These are phyloP conservation scores for Pseudozyma thailandica DNA, from an alignment of 1,284 basidiomycete genomes.

Conservation along the genomic window DNA sequence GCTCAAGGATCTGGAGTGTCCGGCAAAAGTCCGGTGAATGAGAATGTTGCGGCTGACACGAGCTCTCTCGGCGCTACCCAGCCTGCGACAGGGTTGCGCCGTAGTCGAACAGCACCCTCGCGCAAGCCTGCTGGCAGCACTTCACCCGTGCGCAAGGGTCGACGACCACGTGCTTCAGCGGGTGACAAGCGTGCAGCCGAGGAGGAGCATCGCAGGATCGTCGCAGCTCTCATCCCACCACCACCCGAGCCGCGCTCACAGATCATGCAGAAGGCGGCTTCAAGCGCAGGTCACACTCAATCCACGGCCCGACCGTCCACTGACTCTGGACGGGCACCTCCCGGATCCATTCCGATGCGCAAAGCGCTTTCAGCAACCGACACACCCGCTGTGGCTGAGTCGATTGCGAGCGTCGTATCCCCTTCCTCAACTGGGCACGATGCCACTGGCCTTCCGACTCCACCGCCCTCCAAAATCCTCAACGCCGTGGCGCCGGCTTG, in stretches of 20 bases:
- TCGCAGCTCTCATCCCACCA: conserved; percentile 43
- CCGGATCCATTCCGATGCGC: conserved; percentile 36
- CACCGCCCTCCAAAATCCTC: conserved; percentile 48
- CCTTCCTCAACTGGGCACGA: conserved; percentile 14
- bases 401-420: conserved; percentile 20
- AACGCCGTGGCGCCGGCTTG: conserved; percentile 7
- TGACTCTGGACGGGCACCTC: conserved; percentile 14
- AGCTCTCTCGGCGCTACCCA: conserved; percentile 5
- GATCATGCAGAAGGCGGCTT: conserved; percentile 38
- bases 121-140: conserved; percentile 37
- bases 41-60: conserved; percentile 3
- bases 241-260: conserved; percentile 36
- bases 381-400: conserved; percentile 10
- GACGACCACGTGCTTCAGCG: conserved; percentile 44
- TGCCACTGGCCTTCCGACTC: conserved; percentile 36
- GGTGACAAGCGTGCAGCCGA: conserved; percentile 41
- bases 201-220: conserved; percentile 41
- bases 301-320: conserved; percentile 18
- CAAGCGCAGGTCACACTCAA: conserved; percentile 24
- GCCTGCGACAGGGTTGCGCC: conserved; percentile 35
- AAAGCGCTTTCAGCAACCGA: conserved; percentile 34
- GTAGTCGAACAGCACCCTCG: conserved; percentile 46
- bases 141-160: conserved; percentile 28
- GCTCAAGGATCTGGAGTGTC: conserved; percentile 18
- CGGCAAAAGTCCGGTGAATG: conserved; percentile 19